Conservation (phyloP, 148 eudicot genomes). For the Agrostemma githago region DNA sequence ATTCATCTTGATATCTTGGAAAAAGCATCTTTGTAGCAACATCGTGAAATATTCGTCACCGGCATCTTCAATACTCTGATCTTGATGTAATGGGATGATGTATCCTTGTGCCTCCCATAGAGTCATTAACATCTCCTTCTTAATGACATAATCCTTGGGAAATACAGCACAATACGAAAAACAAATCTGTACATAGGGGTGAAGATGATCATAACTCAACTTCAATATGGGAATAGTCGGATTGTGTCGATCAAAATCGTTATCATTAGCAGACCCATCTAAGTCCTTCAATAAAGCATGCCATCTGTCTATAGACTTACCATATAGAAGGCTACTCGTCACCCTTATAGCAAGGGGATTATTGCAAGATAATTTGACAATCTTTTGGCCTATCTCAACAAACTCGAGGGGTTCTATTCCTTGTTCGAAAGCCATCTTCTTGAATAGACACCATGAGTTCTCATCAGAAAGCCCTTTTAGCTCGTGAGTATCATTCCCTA, state of each 20-base stretch:
- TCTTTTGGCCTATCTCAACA: conserved; percentile 18
- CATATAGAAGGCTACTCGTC: conserved; percentile 17
- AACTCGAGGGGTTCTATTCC: not conserved
- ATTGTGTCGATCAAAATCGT: no score
- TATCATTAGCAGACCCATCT: not conserved
- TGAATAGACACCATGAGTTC: conserved; percentile 29
- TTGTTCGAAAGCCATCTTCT: conserved; percentile 23
- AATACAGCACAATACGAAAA: conserved; percentile 18
- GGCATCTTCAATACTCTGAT: conserved; percentile 9
- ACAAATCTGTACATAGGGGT: not conserved
- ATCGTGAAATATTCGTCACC: not conserved
- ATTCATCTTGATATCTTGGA: conserved; percentile 10
- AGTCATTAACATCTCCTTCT: not conserved
- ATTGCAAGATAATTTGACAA: conserved; percentile 18
- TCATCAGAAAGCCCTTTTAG: conserved; percentile 26
- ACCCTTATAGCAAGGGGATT: conserved; percentile 1
- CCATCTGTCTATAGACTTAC: conserved; percentile 11
- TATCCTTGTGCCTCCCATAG: conserved; percentile 26
- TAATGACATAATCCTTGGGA: conserved; percentile 7
- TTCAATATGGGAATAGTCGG: conserved; percentile 12
- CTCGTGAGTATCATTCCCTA: conserved; percentile 22
- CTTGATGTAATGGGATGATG: not conserved
- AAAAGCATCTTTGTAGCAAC: conserved; percentile 19
- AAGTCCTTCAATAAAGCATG: not conserved
- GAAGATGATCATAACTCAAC: conserved; percentile 19